phyloP scores from a whole-genome alignment of 225 moss, liverwort and hornwort genomes.

The Polytrichum commune region DNA sequence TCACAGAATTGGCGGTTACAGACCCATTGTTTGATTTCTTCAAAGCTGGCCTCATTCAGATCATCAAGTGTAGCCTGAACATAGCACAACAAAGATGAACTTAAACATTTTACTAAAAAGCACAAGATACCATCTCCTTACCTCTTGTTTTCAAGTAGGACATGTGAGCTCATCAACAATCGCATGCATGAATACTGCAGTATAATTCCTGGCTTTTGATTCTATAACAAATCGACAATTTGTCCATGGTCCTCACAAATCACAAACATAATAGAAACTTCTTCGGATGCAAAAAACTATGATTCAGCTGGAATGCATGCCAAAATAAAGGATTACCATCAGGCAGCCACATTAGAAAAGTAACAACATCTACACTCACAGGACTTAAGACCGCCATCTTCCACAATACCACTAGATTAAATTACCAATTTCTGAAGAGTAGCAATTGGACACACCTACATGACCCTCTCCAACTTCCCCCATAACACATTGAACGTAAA shows the following conservation, averaged over 20 bases:
- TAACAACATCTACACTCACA: not conserved
- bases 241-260: not conserved
- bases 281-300: no score
- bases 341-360: no score
- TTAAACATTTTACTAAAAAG: not conserved
- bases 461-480: not conserved
- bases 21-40: slow-evolving; percentile 79
- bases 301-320: no score
- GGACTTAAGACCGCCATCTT: not conserved
- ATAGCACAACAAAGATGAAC: not conserved
- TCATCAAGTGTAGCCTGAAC: slow-evolving; percentile 76
- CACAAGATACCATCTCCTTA: not conserved
- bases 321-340: no score
- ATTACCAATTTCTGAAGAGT: not conserved
- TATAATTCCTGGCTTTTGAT: not conserved
- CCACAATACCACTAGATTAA: not conserved
- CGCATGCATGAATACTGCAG: not conserved
- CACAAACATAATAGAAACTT: not conserved
- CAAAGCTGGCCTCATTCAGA: slow-evolving; percentile 70
- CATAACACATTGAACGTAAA: not conserved
- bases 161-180: not conserved
- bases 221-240: no score
- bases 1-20: slow-evolving; percentile 75
- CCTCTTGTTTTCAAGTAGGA: not conserved
- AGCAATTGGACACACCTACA: slow-evolving; percentile 44